Conservation (phyloP, 148 eudicot species). For the Diospyros kaki region DNA sequence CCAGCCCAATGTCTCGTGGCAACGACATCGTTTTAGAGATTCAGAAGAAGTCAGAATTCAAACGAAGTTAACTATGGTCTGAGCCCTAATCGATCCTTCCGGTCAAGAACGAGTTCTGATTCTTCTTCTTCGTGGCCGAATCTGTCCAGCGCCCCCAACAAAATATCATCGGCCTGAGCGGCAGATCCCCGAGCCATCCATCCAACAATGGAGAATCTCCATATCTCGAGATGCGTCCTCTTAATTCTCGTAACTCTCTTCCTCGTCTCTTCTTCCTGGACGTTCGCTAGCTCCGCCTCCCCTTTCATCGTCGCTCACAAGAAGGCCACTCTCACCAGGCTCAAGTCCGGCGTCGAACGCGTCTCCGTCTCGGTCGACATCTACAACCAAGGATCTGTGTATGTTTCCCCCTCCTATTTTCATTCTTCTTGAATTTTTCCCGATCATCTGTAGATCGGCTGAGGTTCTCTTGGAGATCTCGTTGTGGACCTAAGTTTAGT, state of each 20-base stretch:
- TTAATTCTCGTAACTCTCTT: conserved; percentile 21
- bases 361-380: conserved; percentile 76
- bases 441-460: background rate
- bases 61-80: background rate
- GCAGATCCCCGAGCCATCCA: background rate
- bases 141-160: background rate
- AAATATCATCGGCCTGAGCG: background rate
- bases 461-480: background rate
- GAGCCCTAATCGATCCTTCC: conserved; percentile 7
- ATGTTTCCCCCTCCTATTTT: conserved; percentile 3
- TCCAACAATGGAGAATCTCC: conserved; percentile 33
- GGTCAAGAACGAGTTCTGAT: too few relatives aligned
- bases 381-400: conserved; percentile 89
- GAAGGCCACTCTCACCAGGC: conserved; percentile 67
- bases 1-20: too few relatives aligned
- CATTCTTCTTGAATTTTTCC: background rate
- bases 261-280: conserved; percentile 15
- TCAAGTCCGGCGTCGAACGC: conserved; percentile 74
- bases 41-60: background rate
- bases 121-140: too few relatives aligned
- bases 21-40: background rate
- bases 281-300: conserved; percentile 41
- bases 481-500: background rate
- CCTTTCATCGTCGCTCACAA: conserved; percentile 91
- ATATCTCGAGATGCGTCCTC: conserved; percentile 14